Evolutionary conservation across 2,329 filamentous ascomycete species (phyloP), one percentile per base, ranked within the genome.

Genomic region (Sarocladiaceae sp.): DNA sequence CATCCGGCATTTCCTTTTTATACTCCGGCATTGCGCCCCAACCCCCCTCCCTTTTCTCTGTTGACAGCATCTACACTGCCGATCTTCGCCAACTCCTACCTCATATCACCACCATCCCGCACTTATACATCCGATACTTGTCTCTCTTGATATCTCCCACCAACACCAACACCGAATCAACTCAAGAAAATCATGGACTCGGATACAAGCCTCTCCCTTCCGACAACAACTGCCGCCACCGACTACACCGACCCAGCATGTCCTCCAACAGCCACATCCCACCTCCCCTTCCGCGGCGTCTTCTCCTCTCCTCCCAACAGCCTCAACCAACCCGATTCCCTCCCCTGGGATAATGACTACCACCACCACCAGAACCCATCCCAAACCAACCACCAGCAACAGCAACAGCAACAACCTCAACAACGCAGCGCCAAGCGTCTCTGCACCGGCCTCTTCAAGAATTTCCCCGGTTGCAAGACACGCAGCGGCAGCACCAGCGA

Each of bases 171-270:
- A 12, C 19, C n/a, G 7, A 5, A 11, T 26, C 23, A 39, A 20
- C 15, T 41, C 50, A 61, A 61, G 58, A 51, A 55, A 15, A 61
- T 32, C 21, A 43, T 27, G 15, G 40, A 43, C 26, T 32, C 59
- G 52, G 57, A 62, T 31, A 62, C 59, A 27, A 60, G 58, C 11
- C 37, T 60, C 26, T 60, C 56, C 37, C 46, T 61, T 21, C 58
- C 57, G 13, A 56, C 59, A 9, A 58, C 58, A 29, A 61, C 59
- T 13, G 57, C 55, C 19, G 54, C 60, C 16, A 59, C 60, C 33
- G 58, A 61, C 19, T 45, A 58, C 45, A 50, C 56, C 29, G 54
- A 55, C 43, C 57, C 55, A 18, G 52, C 56, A 48, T 59, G 57
- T 47, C 39, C 47, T 18, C 32, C 45, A 16, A 23, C 35, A 3